Conservation (phyloP, 305 asterid genomes). For the Rubia tinctorum region DNA sequence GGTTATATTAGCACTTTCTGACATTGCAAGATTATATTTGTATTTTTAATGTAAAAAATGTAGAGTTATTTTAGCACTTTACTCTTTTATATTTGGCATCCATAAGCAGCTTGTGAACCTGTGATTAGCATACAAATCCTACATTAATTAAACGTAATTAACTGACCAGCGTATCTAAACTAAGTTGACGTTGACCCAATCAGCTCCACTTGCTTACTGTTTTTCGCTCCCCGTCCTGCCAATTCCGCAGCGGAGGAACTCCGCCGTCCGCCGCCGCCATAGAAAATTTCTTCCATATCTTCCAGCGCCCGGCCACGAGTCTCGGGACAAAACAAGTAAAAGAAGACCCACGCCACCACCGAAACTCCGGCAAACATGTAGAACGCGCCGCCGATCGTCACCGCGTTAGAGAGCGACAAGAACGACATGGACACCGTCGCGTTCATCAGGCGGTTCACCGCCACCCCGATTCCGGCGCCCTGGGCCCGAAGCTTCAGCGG, state of each 20-base stretch:
- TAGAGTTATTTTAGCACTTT: too few relatives aligned
- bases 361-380: slow-evolving; percentile 47
- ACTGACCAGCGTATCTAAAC: too few relatives aligned
- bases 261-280: slow-evolving; percentile 3
- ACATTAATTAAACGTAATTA: too few relatives aligned
- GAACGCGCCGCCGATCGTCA: slow-evolving; percentile 69
- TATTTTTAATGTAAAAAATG: too few relatives aligned
- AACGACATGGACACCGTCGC: slow-evolving; percentile 73
- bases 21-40: too few relatives aligned
- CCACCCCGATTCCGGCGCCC: slow-evolving; percentile 63
- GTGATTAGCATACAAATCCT: background rate
- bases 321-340: slow-evolving; percentile 60
- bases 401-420: slow-evolving; percentile 47
- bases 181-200: background rate
- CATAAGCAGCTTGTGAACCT: background rate
- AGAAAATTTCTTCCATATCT: slow-evolving; percentile 71
- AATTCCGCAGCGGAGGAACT: background rate
- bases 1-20: too few relatives aligned
- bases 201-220: slow-evolving; percentile 13
- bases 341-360: slow-evolving; percentile 49
- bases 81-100: too few relatives aligned
- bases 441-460: slow-evolving; percentile 64
- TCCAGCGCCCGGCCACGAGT: slow-evolving; percentile 67
- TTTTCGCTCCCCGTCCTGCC: background rate
- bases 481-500: slow-evolving; percentile 60